Conservation (phyloP, 495 filamentous ascomycete genomes). For the Aspergillus bridgeri region DNA sequence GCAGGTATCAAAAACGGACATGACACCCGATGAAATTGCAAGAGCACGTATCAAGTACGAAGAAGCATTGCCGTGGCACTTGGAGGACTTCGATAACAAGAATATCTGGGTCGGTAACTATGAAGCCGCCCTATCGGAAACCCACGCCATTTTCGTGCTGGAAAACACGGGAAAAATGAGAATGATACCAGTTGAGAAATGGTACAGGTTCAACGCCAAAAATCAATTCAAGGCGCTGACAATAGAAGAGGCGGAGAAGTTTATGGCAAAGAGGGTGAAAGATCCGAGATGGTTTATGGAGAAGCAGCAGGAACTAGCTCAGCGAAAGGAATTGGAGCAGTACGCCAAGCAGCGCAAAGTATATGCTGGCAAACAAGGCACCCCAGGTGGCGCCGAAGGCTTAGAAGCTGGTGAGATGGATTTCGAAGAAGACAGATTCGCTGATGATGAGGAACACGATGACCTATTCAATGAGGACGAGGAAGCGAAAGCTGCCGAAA, state of each 20-base stretch:
- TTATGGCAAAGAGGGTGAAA: conserved; percentile 69
- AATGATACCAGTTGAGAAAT: conserved; percentile 89
- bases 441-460: conserved; percentile 83
- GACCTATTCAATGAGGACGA: conserved; percentile 84
- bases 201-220: conserved; percentile 87
- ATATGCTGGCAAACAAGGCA: conserved; percentile 40
- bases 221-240: conserved; percentile 76
- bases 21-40: conserved; percentile 79
- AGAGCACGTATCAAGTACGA: conserved; percentile 82
- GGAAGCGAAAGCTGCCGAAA: conserved; percentile 81
- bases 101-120: conserved; percentile 91
- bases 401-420: conserved; percentile 58
- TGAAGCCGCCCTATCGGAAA: conserved; percentile 76
- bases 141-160: conserved; percentile 69
- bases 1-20: conserved; percentile 69
- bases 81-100: conserved; percentile 93
- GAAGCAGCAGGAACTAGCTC: conserved; percentile 46
- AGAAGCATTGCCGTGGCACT: conserved; percentile 90
- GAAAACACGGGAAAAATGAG: conserved; percentile 61
- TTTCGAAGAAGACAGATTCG: conserved; percentile 66
- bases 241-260: conserved; percentile 80
- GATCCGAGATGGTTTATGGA: conserved; percentile 79
- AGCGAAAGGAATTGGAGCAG: conserved; percentile 48
- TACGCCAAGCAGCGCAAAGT: conserved; percentile 47
- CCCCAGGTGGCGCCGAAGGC: conserved; percentile 38